phyloP scores from a whole-genome alignment of 441 rosid species.

The Biscutella laevigata region DNA sequence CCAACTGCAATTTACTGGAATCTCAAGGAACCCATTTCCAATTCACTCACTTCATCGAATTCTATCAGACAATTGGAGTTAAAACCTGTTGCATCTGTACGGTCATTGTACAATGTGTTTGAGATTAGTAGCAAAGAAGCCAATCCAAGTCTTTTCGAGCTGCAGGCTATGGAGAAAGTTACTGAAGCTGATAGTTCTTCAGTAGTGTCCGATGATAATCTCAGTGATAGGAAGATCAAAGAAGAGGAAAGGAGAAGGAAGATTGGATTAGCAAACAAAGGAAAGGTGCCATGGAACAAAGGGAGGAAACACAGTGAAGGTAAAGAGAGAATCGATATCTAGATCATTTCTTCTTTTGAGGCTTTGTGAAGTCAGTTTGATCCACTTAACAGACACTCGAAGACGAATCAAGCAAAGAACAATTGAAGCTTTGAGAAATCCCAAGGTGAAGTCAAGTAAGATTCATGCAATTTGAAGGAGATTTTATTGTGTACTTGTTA shows the following conservation, averaged over 20 bases:
- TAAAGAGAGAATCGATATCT: conserved; percentile 11
- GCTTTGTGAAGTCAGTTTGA: conserved; percentile 8
- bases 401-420: conserved; percentile 68
- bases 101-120: conserved; percentile 24
- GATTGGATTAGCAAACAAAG: conserved; percentile 65
- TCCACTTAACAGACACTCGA: conserved; percentile 49
- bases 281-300: conserved; percentile 82
- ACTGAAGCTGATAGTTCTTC: conserved; percentile 8
- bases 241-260: conserved; percentile 48
- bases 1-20: not conserved
- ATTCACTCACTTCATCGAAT: conserved; percentile 19
- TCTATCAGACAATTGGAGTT: conserved; percentile 21
- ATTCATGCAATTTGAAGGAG: conserved; percentile 28
- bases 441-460: conserved; percentile 95
- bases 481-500: not conserved
- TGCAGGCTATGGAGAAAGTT: conserved; percentile 18
- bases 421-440: conserved; percentile 66
- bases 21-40: conserved; percentile 6
- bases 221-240: conserved; percentile 17
- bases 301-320: conserved; percentile 69
- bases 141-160: conserved; percentile 11
- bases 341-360: not conserved
- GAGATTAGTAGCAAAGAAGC: conserved; percentile 15
- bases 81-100: not conserved
- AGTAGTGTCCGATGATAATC: not conserved